Evolutionary conservation across 768 basidiomycete species (phyloP).

Genomic region (Candolleomyces eurysporus): DNA sequence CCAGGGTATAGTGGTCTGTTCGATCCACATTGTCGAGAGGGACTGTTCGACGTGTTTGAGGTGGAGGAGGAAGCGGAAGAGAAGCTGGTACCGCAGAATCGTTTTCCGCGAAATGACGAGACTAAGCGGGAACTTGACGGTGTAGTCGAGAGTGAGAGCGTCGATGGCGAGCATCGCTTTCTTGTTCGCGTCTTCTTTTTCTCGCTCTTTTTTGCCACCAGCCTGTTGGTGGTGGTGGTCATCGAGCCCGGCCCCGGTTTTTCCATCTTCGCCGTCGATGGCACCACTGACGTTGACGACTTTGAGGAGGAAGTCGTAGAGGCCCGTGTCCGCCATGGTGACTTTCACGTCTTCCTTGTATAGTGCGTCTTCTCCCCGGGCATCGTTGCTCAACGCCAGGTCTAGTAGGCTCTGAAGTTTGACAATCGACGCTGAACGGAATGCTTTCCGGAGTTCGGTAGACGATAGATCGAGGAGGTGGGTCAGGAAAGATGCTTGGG

Average conservation of each 20-base stretch:
- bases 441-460: slow-evolving; percentile 80
- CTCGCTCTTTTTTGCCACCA: slow-evolving; percentile 52
- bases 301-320: slow-evolving; percentile 93
- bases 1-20: slow-evolving; percentile 87
- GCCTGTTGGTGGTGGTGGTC: slow-evolving; percentile 48
- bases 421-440: slow-evolving; percentile 77
- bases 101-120: slow-evolving; percentile 97
- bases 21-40: slow-evolving; percentile 90
- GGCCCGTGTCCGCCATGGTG: slow-evolving; percentile 73
- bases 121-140: slow-evolving; percentile 93
- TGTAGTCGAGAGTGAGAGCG: slow-evolving; percentile 88
- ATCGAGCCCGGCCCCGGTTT: slow-evolving; percentile 34
- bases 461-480: slow-evolving; percentile 89
- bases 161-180: slow-evolving; percentile 81
- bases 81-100: slow-evolving; percentile 90
- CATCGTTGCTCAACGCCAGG: slow-evolving; percentile 74
- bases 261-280: slow-evolving; percentile 52
- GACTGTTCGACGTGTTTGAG: slow-evolving; percentile 93
- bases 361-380: slow-evolving; percentile 59
- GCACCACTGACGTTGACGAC: slow-evolving; percentile 84
- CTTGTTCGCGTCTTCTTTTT: slow-evolving; percentile 74
- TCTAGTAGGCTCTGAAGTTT: slow-evolving; percentile 95
- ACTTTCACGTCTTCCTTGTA: slow-evolving; percentile 92
- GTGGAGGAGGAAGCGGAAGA: slow-evolving; percentile 95
- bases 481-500: slow-evolving; percentile 94